phyloP scores from a whole-genome alignment of 345 rosid species.

The Pistacia vera region DNA sequence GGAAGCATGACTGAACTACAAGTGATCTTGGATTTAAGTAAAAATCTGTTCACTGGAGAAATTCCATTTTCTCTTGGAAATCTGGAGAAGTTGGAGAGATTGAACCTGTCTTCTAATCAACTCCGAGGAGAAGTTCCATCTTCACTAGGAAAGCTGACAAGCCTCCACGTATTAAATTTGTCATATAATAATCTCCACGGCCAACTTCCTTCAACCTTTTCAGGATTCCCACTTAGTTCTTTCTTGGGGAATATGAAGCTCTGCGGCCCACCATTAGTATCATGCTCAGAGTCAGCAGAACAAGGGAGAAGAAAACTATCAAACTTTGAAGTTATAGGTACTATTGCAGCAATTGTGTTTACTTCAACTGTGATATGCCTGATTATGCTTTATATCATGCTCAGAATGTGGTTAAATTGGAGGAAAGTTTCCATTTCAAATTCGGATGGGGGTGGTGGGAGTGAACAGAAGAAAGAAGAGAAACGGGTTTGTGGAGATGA shows the following conservation, averaged over 20 bases:
- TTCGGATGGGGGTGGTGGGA: conserved; percentile 28
- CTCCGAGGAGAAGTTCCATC: conserved; percentile 66
- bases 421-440: conserved; percentile 45
- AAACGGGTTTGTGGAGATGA: conserved; percentile 38
- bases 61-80: conserved; percentile 70
- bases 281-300: conserved; percentile 35
- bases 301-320: conserved; percentile 38
- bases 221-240: conserved; percentile 57
- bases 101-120: conserved; percentile 71
- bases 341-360: conserved; percentile 57
- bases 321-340: conserved; percentile 40
- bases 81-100: conserved; percentile 66
- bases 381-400: conserved; percentile 63
- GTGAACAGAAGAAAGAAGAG: conserved; percentile 43
- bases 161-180: conserved; percentile 73
- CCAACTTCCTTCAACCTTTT: conserved; percentile 53
- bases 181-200: conserved; percentile 77
- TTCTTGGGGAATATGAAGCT: conserved; percentile 56
- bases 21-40: conserved; percentile 76
- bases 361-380: conserved; percentile 60
- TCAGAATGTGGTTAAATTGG: conserved; percentile 71
- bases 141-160: conserved; percentile 68
- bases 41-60: conserved; percentile 54
- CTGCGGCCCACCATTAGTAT: conserved; percentile 61
- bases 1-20: conserved; percentile 78